phyloP scores from a whole-genome alignment of 2,329 filamentous ascomycete species.

The Pyricularia sp. region DNA sequence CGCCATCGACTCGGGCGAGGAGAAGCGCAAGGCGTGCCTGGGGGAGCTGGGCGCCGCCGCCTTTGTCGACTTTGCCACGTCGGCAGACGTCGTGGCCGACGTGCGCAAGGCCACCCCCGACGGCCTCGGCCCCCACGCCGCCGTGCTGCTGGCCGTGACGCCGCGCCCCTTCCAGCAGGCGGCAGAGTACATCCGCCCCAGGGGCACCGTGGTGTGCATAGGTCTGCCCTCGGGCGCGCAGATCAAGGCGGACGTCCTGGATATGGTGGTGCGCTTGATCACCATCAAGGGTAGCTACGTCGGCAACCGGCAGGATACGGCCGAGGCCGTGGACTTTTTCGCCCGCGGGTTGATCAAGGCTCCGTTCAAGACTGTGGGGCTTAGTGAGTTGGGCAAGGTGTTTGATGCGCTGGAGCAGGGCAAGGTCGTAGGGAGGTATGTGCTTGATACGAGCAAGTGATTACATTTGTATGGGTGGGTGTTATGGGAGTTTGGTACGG shows the following conservation, averaged over 20 bases:
- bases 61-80: constrained; percentile 74
- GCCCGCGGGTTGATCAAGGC: constrained; percentile 73
- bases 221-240: constrained; percentile 75
- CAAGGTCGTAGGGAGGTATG: constrained; percentile 69
- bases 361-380: constrained; percentile 76
- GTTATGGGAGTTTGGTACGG: neutral
- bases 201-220: constrained; percentile 79
- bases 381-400: constrained; percentile 72
- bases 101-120: constrained; percentile 75
- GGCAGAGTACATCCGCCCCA: constrained; percentile 73
- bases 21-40: constrained; percentile 61
- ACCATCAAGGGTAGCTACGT: constrained; percentile 90
- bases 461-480: neutral
- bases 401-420: constrained; percentile 65
- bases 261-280: constrained; percentile 84
- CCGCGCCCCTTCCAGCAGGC: constrained; percentile 97
- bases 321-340: constrained; percentile 89
- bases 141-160: constrained; percentile 73
- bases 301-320: constrained; percentile 79
- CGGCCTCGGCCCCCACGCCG: constrained; percentile 77
- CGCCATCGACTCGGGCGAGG: constrained; percentile 74
- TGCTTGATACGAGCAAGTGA: constrained; percentile 64
- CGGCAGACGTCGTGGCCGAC: constrained; percentile 71
- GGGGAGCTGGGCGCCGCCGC: constrained; percentile 55
- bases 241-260: constrained; percentile 78